A percentile compares a stretch with the other conserved stretches of the same genome.
phyloP scores from a whole-genome alignment of 176 grass and related monocot genomes.

The barley (Hordeum vulgare) region MorexV3_pseudomolecules_assembly NC_058518.1:9312473-9312972 shows the following conservation, averaged over 20 bases:
- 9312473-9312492: slow-evolving; percentile 45
- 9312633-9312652: background rate
- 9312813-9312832: background rate
- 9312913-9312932: background rate
- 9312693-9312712: background rate
- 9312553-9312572: slow-evolving; percentile 66
- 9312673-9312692: background rate
- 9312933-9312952: background rate
- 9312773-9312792: background rate
- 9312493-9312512: slow-evolving; percentile 29
- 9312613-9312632: background rate
- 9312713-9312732: background rate
- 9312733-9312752: background rate
- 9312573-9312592: background rate
- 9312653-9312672: background rate
- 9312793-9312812: background rate
- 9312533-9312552: slow-evolving; percentile 42
- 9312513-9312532: slow-evolving; percentile 39
- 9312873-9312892: too few species aligned
- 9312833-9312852: background rate
- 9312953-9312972: background rate
- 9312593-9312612: background rate
- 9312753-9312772: background rate
- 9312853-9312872: background rate
- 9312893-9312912: background rate